Base-by-base conservation (phyloP, 2,329 filamentous ascomycete species). In the Colletotrichum gigasporum region DNA sequence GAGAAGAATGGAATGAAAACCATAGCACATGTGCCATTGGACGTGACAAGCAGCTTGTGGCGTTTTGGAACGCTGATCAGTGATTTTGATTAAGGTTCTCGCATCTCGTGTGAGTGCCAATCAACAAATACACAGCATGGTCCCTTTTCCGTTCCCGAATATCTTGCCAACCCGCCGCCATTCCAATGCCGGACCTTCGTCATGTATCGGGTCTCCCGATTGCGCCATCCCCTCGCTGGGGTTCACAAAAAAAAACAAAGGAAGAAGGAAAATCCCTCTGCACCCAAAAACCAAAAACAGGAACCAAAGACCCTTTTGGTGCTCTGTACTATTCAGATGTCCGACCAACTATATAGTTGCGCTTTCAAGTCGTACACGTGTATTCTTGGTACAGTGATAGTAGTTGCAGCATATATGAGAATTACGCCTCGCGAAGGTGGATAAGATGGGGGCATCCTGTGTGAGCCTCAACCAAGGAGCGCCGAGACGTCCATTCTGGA, bases 181-280 rank as follows among this genome's bases (percentile, higher is more conserved):
- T 18, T 24, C 14, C 26, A 28, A 63, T 58, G 59, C 35, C 35
- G 30, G 28, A 57, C 59, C 59, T 34, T 34, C 6, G 28, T 42
- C 35, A 44, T 63, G 32, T 58, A 37, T 51, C 53, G 18, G 52
- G 59, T 45, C 45, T 63, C 54, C 45, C 24, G 52, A 45, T n/a
- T 61, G 47, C 60, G 60, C 60, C 60, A 18, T 59, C 32, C 45
- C 54, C 60, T 63, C 60, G 60, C 60, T 63, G 24, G 59, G 55
- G 45, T 52, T 44, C 20, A 16, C 39, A 41, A 11, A 18, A 14
- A 34, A 20, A 16, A 20, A n/a, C n/a, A n/a, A n/a, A n/a, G n/a
- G n/a, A n/a, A n/a, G n/a, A n/a, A n/a, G n/a, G n/a, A n/a, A n/a
- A n/a, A n/a, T n/a, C 30, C 30, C 30, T 34, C 30, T 34, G 30